Conservation (phyloP, 768 basidiomycete genomes). For the Sporobolomyces roseus region DNA sequence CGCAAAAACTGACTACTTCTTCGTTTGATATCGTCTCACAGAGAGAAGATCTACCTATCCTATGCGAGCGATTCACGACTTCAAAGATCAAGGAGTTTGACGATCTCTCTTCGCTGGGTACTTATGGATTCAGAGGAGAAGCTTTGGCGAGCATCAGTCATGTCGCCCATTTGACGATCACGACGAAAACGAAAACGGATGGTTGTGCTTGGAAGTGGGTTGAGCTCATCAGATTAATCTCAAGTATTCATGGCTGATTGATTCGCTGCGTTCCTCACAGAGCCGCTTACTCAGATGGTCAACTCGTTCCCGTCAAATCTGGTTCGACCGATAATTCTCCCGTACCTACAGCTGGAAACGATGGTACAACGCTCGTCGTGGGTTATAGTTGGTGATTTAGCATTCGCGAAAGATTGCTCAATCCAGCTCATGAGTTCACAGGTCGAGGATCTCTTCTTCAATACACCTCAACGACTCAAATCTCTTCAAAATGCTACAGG, state of each 20-base stretch:
- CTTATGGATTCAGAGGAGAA: constrained; percentile 96
- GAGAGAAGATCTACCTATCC: constrained; percentile 82
- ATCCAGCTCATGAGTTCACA: constrained; percentile 46
- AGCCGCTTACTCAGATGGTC: constrained; percentile 74
- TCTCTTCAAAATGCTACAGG: constrained; percentile 80
- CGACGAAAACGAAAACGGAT: constrained; percentile 82
- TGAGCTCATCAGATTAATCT: no score
- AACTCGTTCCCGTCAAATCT: constrained; percentile 64
- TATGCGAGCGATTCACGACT: constrained; percentile 92
- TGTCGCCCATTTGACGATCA: constrained; percentile 78
- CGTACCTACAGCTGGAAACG: constrained; percentile 86
- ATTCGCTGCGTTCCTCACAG: no score
- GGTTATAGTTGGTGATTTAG: background rate
- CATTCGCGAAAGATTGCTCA: no score
- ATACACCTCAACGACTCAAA: constrained; percentile 78
- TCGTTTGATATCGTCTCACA: constrained; percentile 47
- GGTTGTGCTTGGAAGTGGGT: constrained; percentile 89
- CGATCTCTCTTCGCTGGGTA: constrained; percentile 75
- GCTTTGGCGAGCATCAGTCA: constrained; percentile 94
- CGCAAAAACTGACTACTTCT: background rate
- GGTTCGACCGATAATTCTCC: constrained; percentile 66
- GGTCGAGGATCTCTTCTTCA: constrained; percentile 96
- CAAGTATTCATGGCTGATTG: no score
- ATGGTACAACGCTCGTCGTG: constrained; percentile 84
- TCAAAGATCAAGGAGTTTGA: constrained; percentile 83